Evolutionary conservation across 169 alveolate genomes (phyloP), one percentile per base, ranked within the genome.

Genomic region (Plasmodium knowlesi): DNA sequence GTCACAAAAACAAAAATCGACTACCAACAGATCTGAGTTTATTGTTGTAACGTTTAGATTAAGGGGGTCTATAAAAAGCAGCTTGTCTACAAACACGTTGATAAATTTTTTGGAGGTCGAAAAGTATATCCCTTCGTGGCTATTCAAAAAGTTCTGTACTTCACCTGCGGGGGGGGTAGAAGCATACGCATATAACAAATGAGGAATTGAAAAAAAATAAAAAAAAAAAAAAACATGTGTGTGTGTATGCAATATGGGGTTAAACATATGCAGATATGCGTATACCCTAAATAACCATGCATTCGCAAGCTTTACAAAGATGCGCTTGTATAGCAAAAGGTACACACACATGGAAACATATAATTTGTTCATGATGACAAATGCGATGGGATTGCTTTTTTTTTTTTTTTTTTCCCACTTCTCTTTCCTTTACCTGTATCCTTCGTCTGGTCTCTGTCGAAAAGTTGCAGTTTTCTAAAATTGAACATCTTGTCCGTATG

Each of bases 11-110:
- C 84, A 53, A 30, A 73, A 86, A 86, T 86, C 86, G 37, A 86
- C 85, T 14, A 86, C 76, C 6, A 74, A 50, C 3, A 76, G 61
- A 76, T 86, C 85, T 30, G 93, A 74, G 39, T 76, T 86, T 53
- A 86, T 74, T n/a, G 93, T 86, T 25, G 79, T 86, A 39, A 78
- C 84, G 19, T 32, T 86, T 86, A 86, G 67, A 57, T 74, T 74
- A 53, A 57, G 19, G 34, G 93, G 93, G 41, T 86, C 93, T 70
- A 86, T 86, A 57, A 74, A 74, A 28, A 74, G 93, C 8, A 86
- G 12, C 67, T 86, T 86, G 82, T 86, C 93, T 32, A 86, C 80
- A 86, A 86, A 86, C 53, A 86, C 85, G 80, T 86, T 86, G 54
- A 86, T 86, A 70, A 86, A 86, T 37, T 86, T 86, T 70, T 86